Conservation (phyloP, 345 rosid species). For the Dimocarpus longan region DNA sequence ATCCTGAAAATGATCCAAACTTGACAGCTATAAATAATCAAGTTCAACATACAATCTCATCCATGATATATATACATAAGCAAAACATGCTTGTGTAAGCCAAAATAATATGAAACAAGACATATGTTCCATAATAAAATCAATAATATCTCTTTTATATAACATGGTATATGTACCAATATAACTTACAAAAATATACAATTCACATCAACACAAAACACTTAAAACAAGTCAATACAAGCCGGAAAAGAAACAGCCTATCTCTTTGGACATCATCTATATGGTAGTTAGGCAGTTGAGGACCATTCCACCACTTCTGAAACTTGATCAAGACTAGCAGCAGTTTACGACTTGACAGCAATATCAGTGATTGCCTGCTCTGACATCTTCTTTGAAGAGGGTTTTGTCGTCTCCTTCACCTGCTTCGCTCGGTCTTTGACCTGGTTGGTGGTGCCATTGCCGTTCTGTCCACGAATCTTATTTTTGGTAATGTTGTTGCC, state of each 20-base stretch:
- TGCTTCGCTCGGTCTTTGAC: conserved; percentile 44
- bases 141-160: conserved; percentile 38
- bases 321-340: conserved; percentile 29
- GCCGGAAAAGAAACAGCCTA: conserved; percentile 36
- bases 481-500: conserved; percentile 27
- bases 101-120: conserved; percentile 21
- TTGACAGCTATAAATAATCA: background rate
- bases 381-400: conserved; percentile 40
- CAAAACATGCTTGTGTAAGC: conserved; percentile 2
- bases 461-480: conserved; percentile 30
- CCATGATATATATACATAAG: background rate
- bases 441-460: conserved; percentile 49
- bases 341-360: conserved; percentile 45
- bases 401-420: conserved; percentile 38
- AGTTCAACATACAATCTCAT: background rate
- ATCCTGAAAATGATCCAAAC: background rate
- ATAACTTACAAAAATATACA: conserved; percentile 44
- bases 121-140: conserved; percentile 28
- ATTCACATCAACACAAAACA: conserved; percentile 34
- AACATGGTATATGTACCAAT: conserved; percentile 35
- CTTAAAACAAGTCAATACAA: conserved; percentile 24
- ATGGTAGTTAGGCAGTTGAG: conserved; percentile 24
- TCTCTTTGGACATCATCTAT: conserved; percentile 29
- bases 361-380: conserved; percentile 36
- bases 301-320: conserved; percentile 25